These are phyloP conservation scores for Dothistroma pini DNA, from an alignment of 2,329 filamentous ascomycete species.

Conservation along the genomic window DNA sequence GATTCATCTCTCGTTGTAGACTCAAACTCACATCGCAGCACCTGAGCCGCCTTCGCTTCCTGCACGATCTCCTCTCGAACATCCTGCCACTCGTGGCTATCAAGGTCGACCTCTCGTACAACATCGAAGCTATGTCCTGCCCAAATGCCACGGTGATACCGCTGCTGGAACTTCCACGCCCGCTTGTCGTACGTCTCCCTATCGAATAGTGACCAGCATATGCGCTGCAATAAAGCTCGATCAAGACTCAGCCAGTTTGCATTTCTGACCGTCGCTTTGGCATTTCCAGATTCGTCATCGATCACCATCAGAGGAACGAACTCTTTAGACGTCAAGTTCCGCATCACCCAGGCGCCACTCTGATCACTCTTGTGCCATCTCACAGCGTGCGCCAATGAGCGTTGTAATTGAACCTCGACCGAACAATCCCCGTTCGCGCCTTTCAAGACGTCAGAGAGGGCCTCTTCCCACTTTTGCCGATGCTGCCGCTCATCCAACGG, in stretches of 20 bases:
- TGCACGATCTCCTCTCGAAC: neutral
- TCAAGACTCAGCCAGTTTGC: conserved; percentile 7
- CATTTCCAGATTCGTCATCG: neutral
- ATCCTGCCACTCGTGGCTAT: neutral
- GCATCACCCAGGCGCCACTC: conserved; percentile 4
- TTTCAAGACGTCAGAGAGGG: neutral
- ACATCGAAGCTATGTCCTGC: conserved; percentile 14
- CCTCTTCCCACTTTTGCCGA: neutral
- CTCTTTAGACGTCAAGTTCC: conserved; percentile 6
- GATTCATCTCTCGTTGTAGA: neutral
- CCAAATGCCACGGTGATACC: conserved; percentile 2
- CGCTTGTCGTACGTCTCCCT: neutral
- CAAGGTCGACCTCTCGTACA: neutral
- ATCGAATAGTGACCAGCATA: conserved; percentile 1
- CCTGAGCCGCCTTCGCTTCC: neutral
- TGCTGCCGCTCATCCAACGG: neutral
- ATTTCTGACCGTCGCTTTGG: neutral
- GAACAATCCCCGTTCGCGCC: neutral
- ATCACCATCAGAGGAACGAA: conserved; percentile 2
- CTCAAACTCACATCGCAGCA: neutral
- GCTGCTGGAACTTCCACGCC: neutral
- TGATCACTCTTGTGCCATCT: neutral
- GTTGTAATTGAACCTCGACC: neutral
- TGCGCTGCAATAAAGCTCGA: conserved; percentile 5
- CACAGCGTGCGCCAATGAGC: neutral